phyloP scores from a whole-genome alignment of 2,329 filamentous ascomycete genomes.

The Claviceps sp. region DNA sequence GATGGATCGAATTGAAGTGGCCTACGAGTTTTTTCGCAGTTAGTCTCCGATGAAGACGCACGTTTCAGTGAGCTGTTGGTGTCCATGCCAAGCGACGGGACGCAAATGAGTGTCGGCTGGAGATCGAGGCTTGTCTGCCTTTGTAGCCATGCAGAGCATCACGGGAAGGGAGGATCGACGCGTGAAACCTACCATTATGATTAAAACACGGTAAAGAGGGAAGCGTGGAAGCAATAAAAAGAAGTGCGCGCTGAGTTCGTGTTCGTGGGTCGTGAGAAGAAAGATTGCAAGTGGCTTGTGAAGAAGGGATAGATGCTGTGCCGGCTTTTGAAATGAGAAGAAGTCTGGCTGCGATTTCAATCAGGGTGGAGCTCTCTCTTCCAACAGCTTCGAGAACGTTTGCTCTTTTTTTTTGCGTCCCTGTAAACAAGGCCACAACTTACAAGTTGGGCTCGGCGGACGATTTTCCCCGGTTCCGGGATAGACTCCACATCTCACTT shows the following conservation, averaged over 20 bases:
- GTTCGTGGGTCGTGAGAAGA: not conserved
- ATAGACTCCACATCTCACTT: not conserved
- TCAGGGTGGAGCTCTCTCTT: slow-evolving; percentile 21
- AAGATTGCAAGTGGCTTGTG: slow-evolving; percentile 1
- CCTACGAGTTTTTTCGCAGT: slow-evolving; percentile 23
- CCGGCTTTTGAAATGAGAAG: not conserved
- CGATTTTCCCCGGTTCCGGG: slow-evolving; percentile 22
- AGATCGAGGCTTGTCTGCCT: not conserved
- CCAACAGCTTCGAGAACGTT: slow-evolving; percentile 27
- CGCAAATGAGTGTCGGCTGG: not conserved
- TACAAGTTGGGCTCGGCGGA: slow-evolving; percentile 10
- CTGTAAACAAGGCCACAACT: not conserved
- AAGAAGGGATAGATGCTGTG: not conserved
- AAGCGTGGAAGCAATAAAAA: not conserved
- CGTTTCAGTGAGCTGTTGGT: no score
- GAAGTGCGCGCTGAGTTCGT: not conserved
- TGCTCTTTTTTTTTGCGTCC: slow-evolving; percentile 16
- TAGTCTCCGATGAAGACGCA: not conserved
- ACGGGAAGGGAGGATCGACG: not conserved
- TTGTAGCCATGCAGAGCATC: not conserved
- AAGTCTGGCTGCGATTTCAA: not conserved
- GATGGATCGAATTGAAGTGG: slow-evolving; percentile 81
- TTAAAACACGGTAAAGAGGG: slow-evolving; percentile 4
- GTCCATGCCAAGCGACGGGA: not conserved
- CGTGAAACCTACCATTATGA: slow-evolving; percentile 16